Base-by-base conservation (phyloP, 1,284 basidiomycete genomes). In the Sphaerobolus stellatus region DNA sequence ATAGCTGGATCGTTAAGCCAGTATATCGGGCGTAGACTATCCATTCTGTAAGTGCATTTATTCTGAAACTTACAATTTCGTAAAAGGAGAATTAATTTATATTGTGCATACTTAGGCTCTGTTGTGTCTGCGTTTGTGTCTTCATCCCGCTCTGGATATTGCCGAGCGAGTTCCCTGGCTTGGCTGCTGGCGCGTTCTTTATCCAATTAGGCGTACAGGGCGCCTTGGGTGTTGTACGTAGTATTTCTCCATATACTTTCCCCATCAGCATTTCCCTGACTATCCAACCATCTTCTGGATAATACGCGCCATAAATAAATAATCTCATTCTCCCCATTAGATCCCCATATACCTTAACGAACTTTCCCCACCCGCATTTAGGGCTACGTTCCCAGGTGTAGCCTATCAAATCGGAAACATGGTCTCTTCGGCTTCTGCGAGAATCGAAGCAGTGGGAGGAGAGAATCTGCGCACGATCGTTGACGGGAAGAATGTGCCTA, bases 371-470 rank as follows among this genome's bases (percentile, higher is more conserved):
- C 86, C 94, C 0, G 93, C 92, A 0, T 98, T 97, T 81, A 81
- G 95, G 51, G 92, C 94, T 7, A 90, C 92, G 0, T 98, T 96
- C 79, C 88, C 90, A 20, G 95, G 95, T 60, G 82, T 96, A 0
- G 87, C 90, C 0, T 98, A 96, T 73, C 94, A 97, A 65, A 66
- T 93, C 40, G 88, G 90, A 56, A 90, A 90, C 66, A 96, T 96
- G 88, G 83, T 95, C 7, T 92, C 90, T 0, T 84, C 88, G 0
- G 91, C 92, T 0, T 88, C 91, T 4, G 83, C 92, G 0, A 93
- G 97, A 68, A 96, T 98, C 62, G 94, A 98, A 80, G 85, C 94
- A 2, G 84, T 78, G 45, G 88, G 84, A 24, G 88, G 83, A 34
- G 74, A 78, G 36, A 70, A 87, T 62, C 67, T 86, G 8, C 71